Conservation (phyloP, 208 protist genomes). For the Leishmania lainsoni region DNA sequence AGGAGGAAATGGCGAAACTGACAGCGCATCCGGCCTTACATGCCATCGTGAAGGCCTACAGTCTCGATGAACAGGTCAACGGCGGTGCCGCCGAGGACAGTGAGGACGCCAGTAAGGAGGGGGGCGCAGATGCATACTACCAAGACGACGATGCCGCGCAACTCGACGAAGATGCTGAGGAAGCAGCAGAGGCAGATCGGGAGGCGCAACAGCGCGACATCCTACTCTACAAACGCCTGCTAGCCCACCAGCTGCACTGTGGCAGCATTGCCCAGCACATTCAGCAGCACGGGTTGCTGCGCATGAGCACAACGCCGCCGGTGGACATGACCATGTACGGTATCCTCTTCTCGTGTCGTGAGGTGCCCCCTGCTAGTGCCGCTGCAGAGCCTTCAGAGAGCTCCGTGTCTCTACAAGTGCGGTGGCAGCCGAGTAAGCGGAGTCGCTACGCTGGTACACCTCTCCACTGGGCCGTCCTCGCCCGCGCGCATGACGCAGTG, state of each 20-base stretch:
- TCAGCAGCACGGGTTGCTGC: constrained; percentile 36
- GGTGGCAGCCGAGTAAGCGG: constrained; percentile 66
- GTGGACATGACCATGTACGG: constrained; percentile 40
- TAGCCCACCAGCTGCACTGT: constrained; percentile 38
- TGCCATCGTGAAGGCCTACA: constrained; percentile 19
- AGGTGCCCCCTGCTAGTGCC: neutral
- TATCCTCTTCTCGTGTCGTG: constrained; percentile 36
- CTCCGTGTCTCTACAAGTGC: constrained; percentile 21
- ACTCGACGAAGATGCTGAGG: constrained; percentile 33
- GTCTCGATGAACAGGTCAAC: constrained; percentile 16
- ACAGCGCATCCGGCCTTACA: constrained; percentile 15
- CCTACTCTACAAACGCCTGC: constrained; percentile 29
- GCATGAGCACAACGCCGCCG: constrained; percentile 35
- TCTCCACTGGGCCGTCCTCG: constrained; percentile 83
- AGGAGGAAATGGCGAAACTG: constrained; percentile 18
- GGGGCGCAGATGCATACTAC: neutral
- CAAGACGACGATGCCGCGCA: constrained; percentile 10
- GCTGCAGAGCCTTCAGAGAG: neutral
- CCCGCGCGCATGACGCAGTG: constrained; percentile 55
- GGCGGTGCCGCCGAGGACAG: constrained; percentile 6
- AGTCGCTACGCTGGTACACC: constrained; percentile 57
- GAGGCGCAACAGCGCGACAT: constrained; percentile 40
- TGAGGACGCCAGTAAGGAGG: neutral
- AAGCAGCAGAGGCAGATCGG: constrained; percentile 30
- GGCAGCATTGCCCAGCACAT: constrained; percentile 30